A percentile compares a stretch with the other conserved stretches of the same genome.
Conservation (phyloP, 352 stramenopile species). For the Globisporangium okanoganense region DNA sequence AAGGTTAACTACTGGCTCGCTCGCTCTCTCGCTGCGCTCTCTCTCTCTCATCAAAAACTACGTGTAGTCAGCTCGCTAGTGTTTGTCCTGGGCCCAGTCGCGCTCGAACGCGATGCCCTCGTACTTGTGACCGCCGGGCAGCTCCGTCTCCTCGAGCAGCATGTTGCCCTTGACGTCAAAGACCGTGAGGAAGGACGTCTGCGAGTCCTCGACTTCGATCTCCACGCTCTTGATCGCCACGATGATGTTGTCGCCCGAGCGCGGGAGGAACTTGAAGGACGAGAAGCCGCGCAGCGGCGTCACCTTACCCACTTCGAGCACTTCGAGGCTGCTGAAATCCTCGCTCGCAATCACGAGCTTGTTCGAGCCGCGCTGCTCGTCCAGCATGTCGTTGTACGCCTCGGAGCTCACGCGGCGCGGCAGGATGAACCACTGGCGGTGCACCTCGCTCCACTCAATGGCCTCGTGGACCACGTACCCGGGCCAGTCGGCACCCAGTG, state of each 20-base stretch:
- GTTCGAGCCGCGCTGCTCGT: conserved; percentile 92
- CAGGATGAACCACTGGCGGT: conserved; percentile 97
- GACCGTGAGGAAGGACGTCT: conserved; percentile 92
- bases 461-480: conserved; percentile 98
- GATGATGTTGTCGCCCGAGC: conserved; percentile 88
- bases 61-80: conserved; percentile 2
- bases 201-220: conserved; percentile 84
- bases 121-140: conserved; percentile 91
- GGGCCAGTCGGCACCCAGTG: conserved; percentile 85
- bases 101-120: conserved; percentile 91
- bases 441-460: conserved; percentile 93
- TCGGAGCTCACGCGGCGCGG: conserved; percentile 94
- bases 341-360: conserved; percentile 88
- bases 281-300: conserved; percentile 90
- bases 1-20: conserved; percentile 5
- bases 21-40: neutral
- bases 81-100: conserved; percentile 54
- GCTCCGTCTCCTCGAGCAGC: conserved; percentile 88
- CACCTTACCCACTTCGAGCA: conserved; percentile 78
- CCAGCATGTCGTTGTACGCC: conserved; percentile 94
- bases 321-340: conserved; percentile 84
- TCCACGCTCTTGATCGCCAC: conserved; percentile 94
- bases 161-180: conserved; percentile 91
- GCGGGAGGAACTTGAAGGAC: conserved; percentile 94
- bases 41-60: neutral